A percentile compares a stretch with the other conserved stretches of the same genome.
These are phyloP conservation scores for Bjerkandera adusta DNA, from an alignment of 1,284 basidiomycete species.

Conservation along the genomic window DNA sequence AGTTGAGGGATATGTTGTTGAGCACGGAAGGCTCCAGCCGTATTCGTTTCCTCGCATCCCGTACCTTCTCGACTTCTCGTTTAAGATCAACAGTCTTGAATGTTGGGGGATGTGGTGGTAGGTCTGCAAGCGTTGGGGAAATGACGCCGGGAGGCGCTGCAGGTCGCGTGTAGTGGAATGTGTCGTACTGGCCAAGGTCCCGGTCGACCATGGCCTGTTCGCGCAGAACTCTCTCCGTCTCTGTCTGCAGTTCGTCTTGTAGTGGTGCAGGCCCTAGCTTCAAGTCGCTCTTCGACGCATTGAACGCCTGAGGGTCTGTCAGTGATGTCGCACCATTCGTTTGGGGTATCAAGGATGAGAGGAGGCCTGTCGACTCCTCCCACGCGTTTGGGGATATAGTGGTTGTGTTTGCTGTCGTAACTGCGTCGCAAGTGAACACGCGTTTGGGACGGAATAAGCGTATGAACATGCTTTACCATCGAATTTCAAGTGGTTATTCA, in stretches of 20 bases:
- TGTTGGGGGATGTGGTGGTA: conserved; percentile 75
- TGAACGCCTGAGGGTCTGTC: conserved; percentile 69
- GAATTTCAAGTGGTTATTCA: conserved; percentile 91
- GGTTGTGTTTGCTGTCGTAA: conserved; percentile 69
- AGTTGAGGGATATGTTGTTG: conserved; percentile 49
- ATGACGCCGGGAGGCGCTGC: conserved; percentile 48
- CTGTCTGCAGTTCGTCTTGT: conserved; percentile 74
- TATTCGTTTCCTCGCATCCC: conserved; percentile 90
- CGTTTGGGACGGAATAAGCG: background rate
- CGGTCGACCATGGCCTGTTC: conserved; percentile 73
- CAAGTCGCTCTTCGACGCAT: conserved; percentile 68
- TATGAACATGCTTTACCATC: conserved; percentile 59
- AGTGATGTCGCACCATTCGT: conserved; percentile 37
- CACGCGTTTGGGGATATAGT: conserved; percentile 61
- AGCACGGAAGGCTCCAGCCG: conserved; percentile 76
- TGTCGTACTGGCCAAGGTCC: conserved; percentile 65
- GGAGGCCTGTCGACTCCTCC: conserved; percentile 82
- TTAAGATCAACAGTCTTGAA: conserved; percentile 90
- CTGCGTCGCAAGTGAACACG: conserved; percentile 38
- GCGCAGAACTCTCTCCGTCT: conserved; percentile 72
- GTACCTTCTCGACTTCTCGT: conserved; percentile 87
- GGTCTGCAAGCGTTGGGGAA: conserved; percentile 69
- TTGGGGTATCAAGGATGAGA: conserved; percentile 75
- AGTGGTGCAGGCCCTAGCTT: conserved; percentile 84
- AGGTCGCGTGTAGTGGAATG: conserved; percentile 50